Evolutionary conservation across 2,329 filamentous ascomycete genomes (phyloP).

Genomic region (Boeremia lycopersici): DNA sequence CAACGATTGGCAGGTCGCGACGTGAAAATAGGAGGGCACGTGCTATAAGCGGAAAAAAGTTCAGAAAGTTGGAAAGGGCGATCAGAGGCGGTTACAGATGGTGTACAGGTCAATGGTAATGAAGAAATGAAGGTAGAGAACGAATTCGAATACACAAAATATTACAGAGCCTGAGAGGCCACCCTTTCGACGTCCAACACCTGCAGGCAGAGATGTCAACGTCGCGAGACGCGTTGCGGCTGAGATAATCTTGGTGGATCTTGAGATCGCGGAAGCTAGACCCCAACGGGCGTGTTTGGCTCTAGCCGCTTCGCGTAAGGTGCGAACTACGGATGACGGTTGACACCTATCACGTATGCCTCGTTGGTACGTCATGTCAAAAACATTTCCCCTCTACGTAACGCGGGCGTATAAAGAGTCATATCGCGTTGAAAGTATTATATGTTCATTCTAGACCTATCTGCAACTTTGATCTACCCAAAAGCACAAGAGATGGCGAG

Average conservation of each 20-base stretch:
- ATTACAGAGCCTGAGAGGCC: conserved; percentile 15
- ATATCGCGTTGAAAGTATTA: not conserved
- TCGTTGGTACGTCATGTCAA: conserved; percentile 11
- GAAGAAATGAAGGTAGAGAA: conserved; percentile 1
- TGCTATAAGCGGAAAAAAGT: conserved; percentile 11
- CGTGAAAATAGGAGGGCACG: not conserved
- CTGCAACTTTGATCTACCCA: not conserved
- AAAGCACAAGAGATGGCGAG: conserved; percentile 46
- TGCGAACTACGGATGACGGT: conserved; percentile 7
- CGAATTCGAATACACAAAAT: conserved; percentile 3
- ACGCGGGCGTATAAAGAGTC: conserved; percentile 17
- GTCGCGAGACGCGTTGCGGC: conserved; percentile 11
- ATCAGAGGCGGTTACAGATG: not conserved
- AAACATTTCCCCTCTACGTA: conserved; percentile 17
- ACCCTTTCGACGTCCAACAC: not conserved
- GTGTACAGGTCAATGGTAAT: not conserved
- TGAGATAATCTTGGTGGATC: conserved; percentile 13
- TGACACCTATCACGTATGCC: conserved; percentile 1
- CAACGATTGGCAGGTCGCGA: not conserved
- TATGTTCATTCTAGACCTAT: not conserved
- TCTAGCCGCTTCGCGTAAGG: conserved; percentile 5
- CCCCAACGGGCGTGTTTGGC: not conserved
- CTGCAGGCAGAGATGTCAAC: conserved; percentile 5
- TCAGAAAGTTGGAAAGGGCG: not conserved
- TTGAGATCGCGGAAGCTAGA: not conserved